Conservation (phyloP, 345 rosid genomes). For the Limnanthes douglasii region DNA sequence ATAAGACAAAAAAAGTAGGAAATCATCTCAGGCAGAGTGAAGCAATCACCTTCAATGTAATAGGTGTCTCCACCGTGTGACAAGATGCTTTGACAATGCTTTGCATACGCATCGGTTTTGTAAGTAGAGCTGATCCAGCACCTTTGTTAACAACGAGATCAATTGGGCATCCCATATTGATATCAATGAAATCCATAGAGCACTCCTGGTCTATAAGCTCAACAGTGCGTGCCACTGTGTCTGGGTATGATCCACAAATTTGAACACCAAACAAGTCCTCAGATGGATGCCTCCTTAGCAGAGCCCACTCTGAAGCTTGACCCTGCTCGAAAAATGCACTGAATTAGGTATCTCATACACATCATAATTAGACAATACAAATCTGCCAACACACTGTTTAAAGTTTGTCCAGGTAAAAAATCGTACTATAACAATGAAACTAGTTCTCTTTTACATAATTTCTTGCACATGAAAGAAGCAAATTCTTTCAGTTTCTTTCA, state of each 20-base stretch:
- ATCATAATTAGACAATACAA: background rate
- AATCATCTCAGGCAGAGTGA: too few relatives aligned
- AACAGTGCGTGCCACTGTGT: conserved; percentile 51
- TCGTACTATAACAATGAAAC: too few relatives aligned
- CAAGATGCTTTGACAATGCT: conserved; percentile 53
- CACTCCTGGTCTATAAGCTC: conserved; percentile 83
- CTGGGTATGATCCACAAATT: conserved; percentile 76
- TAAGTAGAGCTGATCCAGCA: conserved; percentile 92
- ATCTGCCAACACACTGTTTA: too few relatives aligned
- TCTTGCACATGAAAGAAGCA: too few relatives aligned
- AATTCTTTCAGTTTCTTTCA: too few relatives aligned
- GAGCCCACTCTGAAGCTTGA: conserved; percentile 99
- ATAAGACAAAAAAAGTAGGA: background rate
- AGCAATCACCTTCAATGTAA: conserved; percentile 65
- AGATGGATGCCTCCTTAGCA: conserved; percentile 73
- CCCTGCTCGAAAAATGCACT: conserved; percentile 27
- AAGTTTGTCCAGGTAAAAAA: too few relatives aligned
- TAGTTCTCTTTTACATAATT: too few relatives aligned
- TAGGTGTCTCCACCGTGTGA: conserved; percentile 59
- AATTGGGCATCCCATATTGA: conserved; percentile 97
- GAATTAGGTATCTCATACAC: background rate
- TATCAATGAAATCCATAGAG: conserved; percentile 74
- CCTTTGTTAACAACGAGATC: conserved; percentile 82
- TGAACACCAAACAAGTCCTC: conserved; percentile 97
- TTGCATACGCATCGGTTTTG: conserved; percentile 71